Evolutionary conservation across 495 filamentous ascomycete species (phyloP).

Genomic region (Penicillium roqueforti): DNA sequence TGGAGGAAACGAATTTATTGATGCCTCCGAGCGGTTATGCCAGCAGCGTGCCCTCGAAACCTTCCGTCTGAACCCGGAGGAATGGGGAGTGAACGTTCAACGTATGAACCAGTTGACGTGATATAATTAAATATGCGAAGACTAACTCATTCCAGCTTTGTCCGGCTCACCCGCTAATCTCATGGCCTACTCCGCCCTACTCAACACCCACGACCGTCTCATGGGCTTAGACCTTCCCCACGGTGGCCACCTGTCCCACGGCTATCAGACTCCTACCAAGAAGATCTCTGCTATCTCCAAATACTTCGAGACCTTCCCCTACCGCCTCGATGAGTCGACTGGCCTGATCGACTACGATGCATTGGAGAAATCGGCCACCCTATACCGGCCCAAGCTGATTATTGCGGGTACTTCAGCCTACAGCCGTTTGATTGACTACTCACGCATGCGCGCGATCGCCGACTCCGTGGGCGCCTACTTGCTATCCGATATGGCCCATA

Average conservation of each 20-base stretch:
- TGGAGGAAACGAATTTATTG: conserved; percentile 94
- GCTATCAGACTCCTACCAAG: conserved; percentile 95
- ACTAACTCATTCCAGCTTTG: conserved; percentile 59
- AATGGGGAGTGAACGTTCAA: conserved; percentile 99
- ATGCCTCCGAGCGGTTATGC: conserved; percentile 82
- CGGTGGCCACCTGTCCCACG: conserved; percentile 94
- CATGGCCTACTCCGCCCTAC: conserved; percentile 88
- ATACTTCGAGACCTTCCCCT: conserved; percentile 97
- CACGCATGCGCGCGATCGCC: conserved; percentile 78
- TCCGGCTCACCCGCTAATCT: conserved; percentile 96
- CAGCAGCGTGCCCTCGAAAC: conserved; percentile 84
- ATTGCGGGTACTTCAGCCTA: conserved; percentile 94
- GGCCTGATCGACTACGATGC: conserved; percentile 92
- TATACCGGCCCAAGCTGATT: conserved; percentile 94
- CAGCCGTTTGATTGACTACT: conserved; percentile 89
- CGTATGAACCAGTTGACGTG: conserved; percentile 48
- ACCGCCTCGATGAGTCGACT: conserved; percentile 83
- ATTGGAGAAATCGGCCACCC: conserved; percentile 74
- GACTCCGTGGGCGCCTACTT: conserved; percentile 92
- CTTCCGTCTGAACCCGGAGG: conserved; percentile 73
- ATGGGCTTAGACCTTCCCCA: conserved; percentile 98
- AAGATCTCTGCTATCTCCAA: conserved; percentile 98
- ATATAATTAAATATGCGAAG: conserved; percentile 1
- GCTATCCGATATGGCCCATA: conserved; percentile 95
- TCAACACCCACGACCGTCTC: conserved; percentile 87